Evolutionary conservation across 148 eudicot genomes (phyloP).

Genomic region (Cornus kousa): DNA sequence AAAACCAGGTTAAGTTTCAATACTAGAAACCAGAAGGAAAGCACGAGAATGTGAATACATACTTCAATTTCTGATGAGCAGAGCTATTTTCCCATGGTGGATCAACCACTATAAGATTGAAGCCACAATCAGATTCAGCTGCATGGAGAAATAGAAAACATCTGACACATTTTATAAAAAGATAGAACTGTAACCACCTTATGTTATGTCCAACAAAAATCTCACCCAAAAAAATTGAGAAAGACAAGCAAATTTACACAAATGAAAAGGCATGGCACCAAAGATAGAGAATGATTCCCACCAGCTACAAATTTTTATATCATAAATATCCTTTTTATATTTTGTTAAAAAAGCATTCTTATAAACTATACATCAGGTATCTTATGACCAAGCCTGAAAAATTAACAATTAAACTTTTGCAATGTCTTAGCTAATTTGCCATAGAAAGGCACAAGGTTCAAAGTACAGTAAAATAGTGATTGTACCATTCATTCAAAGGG

Average conservation of each 20-base stretch:
- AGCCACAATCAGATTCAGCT: constrained; percentile 70
- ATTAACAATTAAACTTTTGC: neutral
- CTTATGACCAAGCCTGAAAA: neutral
- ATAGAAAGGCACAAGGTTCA: neutral
- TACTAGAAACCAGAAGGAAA: neutral
- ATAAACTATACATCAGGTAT: neutral
- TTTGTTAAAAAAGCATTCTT: too few relatives aligned
- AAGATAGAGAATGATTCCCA: neutral
- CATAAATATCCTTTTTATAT: neutral
- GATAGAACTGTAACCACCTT: too few relatives aligned
- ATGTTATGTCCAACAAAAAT: neutral
- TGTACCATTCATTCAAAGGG: neutral
- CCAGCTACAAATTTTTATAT: neutral
- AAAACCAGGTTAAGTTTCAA: neutral
- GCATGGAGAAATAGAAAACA: constrained; percentile 25
- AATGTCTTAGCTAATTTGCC: neutral
- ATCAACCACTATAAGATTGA: constrained; percentile 81
- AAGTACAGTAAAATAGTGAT: neutral
- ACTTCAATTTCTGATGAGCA: constrained; percentile 84
- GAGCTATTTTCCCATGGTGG: constrained; percentile 99
- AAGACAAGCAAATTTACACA: too few relatives aligned
- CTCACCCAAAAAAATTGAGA: neutral
- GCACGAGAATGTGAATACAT: constrained; percentile 21
- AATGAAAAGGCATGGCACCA: too few relatives aligned
- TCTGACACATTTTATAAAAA: neutral